These are phyloP conservation scores for Metschnikowia reukaufii DNA, from an alignment of 805 yeast species.

Conservation along the genomic window DNA sequence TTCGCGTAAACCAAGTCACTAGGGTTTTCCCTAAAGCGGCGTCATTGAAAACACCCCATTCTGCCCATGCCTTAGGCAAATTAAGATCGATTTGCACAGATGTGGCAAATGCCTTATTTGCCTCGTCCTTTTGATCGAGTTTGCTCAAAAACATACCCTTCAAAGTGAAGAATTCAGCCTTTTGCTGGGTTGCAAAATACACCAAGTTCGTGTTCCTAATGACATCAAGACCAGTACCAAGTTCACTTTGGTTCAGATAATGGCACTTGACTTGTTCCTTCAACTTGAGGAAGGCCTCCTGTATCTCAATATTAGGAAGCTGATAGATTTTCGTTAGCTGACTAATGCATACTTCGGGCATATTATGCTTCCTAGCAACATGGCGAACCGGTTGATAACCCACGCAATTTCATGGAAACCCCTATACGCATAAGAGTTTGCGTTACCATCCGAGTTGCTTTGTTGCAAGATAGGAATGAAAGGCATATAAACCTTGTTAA, in stretches of 20 bases:
- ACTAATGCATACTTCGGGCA: conserved; percentile 94
- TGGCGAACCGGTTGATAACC: conserved; percentile 99
- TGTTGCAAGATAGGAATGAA: conserved; percentile 83
- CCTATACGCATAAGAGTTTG: conserved; percentile 91
- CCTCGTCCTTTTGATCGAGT: conserved; percentile 86
- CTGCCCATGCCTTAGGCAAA: conserved; percentile 98
- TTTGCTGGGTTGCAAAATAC: conserved; percentile 95
- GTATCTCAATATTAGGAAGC: conserved; percentile 95
- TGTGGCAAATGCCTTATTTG: conserved; percentile 96
- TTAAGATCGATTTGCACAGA: conserved; percentile 95
- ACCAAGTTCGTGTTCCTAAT: conserved; percentile 94
- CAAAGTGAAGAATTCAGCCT: conserved; percentile 95
- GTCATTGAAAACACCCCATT: conserved; percentile 98
- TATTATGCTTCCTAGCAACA: conserved; percentile 93
- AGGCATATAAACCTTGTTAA: conserved; percentile 91
- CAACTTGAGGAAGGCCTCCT: conserved; percentile 92
- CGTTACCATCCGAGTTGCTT: conserved; percentile 60
- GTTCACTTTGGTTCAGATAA: conserved; percentile 85
- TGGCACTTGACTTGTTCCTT: conserved; percentile 98
- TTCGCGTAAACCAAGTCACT: conserved; percentile 81
- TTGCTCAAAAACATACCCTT: conserved; percentile 98
- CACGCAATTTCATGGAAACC: conserved; percentile 99
- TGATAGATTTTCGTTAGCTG: conserved; percentile 93
- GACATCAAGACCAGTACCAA: conserved; percentile 94
- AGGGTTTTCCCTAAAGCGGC: conserved; percentile 79